Evolutionary conservation across 75 land plant genomes (phyloP), one percentile per base, ranked within the genome.

Genomic region (Picea sitchensis): DNA sequence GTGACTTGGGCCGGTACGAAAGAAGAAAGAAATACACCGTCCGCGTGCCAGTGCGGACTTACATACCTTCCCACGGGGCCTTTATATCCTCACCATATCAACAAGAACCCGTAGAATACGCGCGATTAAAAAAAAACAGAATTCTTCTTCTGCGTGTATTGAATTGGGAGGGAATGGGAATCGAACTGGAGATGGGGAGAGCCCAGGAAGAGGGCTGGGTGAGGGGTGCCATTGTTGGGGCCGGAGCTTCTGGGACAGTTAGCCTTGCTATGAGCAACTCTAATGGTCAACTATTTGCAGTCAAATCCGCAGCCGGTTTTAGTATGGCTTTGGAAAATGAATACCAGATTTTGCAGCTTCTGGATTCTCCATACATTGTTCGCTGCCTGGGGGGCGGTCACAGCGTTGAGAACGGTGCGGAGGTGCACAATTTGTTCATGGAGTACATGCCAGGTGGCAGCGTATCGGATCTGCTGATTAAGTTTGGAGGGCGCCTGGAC

Each of bases 361-460:
- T 76, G 32, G 87, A 80, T 15, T 87, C 86, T 78, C 83, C 86
- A 4, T 61, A 62, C 41, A 59, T 90, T 41, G 79, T 91, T 63
- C 14, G 54, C 5, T 87, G 89, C 76, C 57, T 78, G 17, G 93
- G 93, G 26, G 61, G 77, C 11, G 91, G 81, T 7, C 54, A 74
- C 54, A 83, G 83, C 4, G 14, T 41, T 36, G 84, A 76, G 77
- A 77, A 82, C n/a, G 85, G 84, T 2, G 75, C 11, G 20, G 26
- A 26, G 36, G 67, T 83, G 57, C 77, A 75, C 59, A 90, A 90
- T 63, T 13, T 91, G 77, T 84, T 89, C 61, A 18, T 91, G 76
- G 91, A 91, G 82, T 91, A 87, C 83, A 88, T 84, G 82, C 80
- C 91, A 18, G 88, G 87, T 4, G 91, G 92, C 1, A 90, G 83